phyloP scores from a whole-genome alignment of 495 filamentous ascomycete genomes.

The Talaromyces ruber region DNA sequence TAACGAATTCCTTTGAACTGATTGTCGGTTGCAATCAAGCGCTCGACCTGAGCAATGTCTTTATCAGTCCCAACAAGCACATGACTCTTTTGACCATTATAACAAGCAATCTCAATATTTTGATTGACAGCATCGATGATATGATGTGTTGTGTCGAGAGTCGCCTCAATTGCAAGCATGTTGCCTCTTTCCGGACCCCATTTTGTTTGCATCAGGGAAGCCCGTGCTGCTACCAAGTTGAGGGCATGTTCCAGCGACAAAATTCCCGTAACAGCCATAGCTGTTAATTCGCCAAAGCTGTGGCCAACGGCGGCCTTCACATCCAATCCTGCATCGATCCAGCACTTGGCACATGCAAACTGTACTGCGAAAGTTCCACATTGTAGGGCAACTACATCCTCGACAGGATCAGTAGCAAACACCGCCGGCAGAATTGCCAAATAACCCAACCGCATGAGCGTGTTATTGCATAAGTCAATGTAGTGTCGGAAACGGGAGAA shows the following conservation, averaged over 20 bases:
- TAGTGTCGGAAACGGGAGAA: conserved; percentile 11
- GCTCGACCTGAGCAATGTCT: background rate
- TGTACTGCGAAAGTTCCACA: conserved; percentile 26
- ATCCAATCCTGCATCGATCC: conserved; percentile 28
- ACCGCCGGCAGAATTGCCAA: conserved; percentile 38
- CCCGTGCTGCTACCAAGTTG: conserved; percentile 26
- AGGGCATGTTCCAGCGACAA: conserved; percentile 21
- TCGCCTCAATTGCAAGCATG: conserved; percentile 29
- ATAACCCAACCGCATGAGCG: conserved; percentile 16
- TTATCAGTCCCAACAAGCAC: conserved; percentile 9
- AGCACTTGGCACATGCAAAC: conserved; percentile 26
- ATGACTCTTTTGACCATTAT: conserved; percentile 37
- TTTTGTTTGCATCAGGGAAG: conserved; percentile 22
- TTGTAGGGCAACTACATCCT: conserved; percentile 36
- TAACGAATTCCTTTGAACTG: background rate
- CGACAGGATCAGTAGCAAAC: conserved; percentile 27
- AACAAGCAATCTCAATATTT: conserved; percentile 34
- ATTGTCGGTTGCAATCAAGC: background rate
- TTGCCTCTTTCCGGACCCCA: conserved; percentile 33
- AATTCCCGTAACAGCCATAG: conserved; percentile 16
- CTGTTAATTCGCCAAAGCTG: conserved; percentile 30
- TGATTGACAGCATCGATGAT: conserved; percentile 6
- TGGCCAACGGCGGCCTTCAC: conserved; percentile 29
- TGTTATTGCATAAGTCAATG: conserved; percentile 27
- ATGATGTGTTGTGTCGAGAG: conserved; percentile 9